Percentiles rank a stretch among this genome's conserved stretches.
These are phyloP conservation scores for Fusarium duplospermum DNA, from an alignment of 2,329 filamentous ascomycete genomes.

Conservation along the genomic window DNA sequence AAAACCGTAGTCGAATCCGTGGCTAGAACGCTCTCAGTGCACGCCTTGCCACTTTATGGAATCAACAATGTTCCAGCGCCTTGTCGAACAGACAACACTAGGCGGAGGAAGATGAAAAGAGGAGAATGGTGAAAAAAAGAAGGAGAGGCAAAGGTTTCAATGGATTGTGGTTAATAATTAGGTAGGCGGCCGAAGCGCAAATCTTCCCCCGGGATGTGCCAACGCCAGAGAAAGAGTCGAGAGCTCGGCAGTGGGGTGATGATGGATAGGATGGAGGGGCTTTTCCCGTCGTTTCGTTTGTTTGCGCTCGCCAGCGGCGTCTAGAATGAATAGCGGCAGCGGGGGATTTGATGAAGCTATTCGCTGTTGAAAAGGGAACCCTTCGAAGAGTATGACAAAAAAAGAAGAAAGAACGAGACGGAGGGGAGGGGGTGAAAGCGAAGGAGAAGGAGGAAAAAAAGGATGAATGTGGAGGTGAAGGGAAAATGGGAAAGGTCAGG, in stretches of 20 bases:
- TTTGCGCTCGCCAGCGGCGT: constrained; percentile 28
- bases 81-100: not conserved
- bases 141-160: constrained; percentile 2
- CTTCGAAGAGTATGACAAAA: not conserved
- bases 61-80: not conserved
- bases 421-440: not conserved
- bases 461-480: constrained; percentile 1
- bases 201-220: not conserved
- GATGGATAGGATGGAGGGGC: constrained; percentile 16
- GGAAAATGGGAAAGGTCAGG: not conserved
- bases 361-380: not conserved
- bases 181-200: constrained; percentile 5
- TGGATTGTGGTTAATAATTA: constrained; percentile 5
- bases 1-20: constrained; percentile 8
- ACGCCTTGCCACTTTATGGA: constrained; percentile 3
- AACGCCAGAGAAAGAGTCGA: constrained; percentile 7
- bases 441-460: not conserved
- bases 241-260: constrained; percentile 29
- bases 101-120: not conserved
- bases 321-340: constrained; percentile 10
- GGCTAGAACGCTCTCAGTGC: not conserved
- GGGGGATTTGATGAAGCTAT: not conserved
- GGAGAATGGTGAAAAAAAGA: not conserved
- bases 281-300: not conserved
- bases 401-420: not conserved